phyloP scores from a whole-genome alignment of 139 green algal species.

The Pleodorina starrii region DNA sequence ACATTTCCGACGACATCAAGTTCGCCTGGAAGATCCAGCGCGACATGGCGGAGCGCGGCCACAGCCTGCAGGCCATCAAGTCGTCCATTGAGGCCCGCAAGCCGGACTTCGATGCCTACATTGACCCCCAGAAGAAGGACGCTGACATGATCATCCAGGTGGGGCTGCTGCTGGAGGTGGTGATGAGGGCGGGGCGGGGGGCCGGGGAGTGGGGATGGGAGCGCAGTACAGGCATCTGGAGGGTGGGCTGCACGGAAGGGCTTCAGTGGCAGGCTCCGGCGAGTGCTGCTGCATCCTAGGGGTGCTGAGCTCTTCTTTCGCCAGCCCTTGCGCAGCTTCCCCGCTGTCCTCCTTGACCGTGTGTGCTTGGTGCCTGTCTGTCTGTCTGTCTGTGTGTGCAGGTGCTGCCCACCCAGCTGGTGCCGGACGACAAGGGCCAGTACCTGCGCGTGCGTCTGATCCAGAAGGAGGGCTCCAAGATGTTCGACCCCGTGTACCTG shows the following conservation, averaged over 20 bases:
- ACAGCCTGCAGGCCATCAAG: constrained; percentile 99
- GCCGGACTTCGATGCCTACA: constrained; percentile 99
- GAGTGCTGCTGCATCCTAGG: too few relatives aligned
- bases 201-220: too few relatives aligned
- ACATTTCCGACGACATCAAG: constrained; percentile 99
- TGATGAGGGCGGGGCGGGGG: too few relatives aligned
- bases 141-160: constrained; percentile 98
- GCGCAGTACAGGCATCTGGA: too few relatives aligned
- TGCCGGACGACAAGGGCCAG: constrained; percentile 99
- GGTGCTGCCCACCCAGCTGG: constrained; percentile 99
- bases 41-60: constrained; percentile 99
- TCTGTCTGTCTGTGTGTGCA: constrained; percentile 65
- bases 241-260: too few relatives aligned
- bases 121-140: constrained; percentile 99
- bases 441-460: constrained; percentile 99
- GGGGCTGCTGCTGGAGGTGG: too few relatives aligned
- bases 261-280: too few relatives aligned
- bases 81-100: constrained; percentile 97
- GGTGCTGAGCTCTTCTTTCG: too few relatives aligned
- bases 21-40: constrained; percentile 99
- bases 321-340: too few relatives aligned
- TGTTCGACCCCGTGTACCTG: constrained; percentile 94
- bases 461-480: constrained; percentile 96
- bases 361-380: too few relatives aligned
- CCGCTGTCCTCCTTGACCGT: too few relatives aligned